These are phyloP conservation scores for Cardamine resedifolia DNA, from an alignment of 345 rosid species.

Conservation along the genomic window DNA sequence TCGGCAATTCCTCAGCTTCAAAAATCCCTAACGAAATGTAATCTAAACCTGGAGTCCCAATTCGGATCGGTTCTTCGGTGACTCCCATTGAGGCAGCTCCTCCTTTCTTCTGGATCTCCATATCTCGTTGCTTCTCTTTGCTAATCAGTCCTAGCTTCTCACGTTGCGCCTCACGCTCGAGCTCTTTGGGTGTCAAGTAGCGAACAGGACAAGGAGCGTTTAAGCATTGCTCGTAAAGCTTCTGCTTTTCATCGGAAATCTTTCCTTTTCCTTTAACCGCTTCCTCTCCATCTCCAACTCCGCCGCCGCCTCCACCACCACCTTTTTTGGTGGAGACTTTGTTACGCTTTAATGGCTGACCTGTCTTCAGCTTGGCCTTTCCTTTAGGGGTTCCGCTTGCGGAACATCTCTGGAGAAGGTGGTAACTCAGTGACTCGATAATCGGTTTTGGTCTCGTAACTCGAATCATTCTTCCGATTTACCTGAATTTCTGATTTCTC, in stretches of 20 bases:
- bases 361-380: conserved; percentile 57
- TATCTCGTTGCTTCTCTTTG: conserved; percentile 70
- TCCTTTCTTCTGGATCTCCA: conserved; percentile 76
- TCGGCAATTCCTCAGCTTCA: conserved; percentile 67
- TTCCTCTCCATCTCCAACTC: conserved; percentile 23
- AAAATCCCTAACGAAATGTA: conserved; percentile 76
- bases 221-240: conserved; percentile 66
- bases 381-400: conserved; percentile 82
- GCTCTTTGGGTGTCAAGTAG: conserved; percentile 57
- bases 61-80: conserved; percentile 66
- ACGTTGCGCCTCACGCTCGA: conserved; percentile 72
- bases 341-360: conserved; percentile 54
- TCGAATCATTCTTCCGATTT: conserved; percentile 42
- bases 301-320: conserved; percentile 4
- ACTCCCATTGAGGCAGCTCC: conserved; percentile 70
- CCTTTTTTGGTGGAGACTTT: conserved; percentile 62
- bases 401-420: conserved; percentile 62
- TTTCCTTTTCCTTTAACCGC: conserved; percentile 40
- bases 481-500: neutral
- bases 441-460: conserved; percentile 42
- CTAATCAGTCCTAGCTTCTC: conserved; percentile 83
- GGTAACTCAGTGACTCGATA: conserved; percentile 36
- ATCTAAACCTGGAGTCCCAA: conserved; percentile 84
- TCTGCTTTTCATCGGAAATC: conserved; percentile 49
- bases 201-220: conserved; percentile 88